phyloP scores from a whole-genome alignment of 352 stramenopile species.

The Phytopythium montanum region DNA sequence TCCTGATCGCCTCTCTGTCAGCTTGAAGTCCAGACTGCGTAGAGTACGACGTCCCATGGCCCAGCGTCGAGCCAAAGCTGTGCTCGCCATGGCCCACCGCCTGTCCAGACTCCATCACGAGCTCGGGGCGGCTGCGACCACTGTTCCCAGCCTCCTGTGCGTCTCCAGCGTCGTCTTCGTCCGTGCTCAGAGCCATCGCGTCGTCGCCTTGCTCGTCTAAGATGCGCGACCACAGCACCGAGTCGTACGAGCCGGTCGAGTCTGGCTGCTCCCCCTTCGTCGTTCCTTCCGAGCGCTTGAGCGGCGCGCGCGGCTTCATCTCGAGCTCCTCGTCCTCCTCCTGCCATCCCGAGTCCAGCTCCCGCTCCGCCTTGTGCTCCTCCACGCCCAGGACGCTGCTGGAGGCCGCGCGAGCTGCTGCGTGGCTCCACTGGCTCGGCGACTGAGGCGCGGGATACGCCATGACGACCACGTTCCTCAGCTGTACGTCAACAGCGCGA shows the following conservation, averaged over 20 bases:
- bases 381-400: background rate
- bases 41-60: background rate
- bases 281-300: background rate
- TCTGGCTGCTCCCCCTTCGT: conserved; percentile 1
- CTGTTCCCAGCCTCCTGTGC: background rate
- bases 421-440: background rate
- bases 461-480: background rate
- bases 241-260: conserved; percentile 18
- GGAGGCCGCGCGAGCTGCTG: background rate
- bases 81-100: background rate
- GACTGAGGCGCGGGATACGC: background rate
- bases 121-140: conserved; percentile 12
- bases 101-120: background rate
- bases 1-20: conserved; percentile 2
- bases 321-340: background rate
- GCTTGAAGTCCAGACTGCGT: background rate
- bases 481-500: background rate
- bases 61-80: background rate
- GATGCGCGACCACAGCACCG: conserved; percentile 29
- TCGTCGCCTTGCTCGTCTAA: conserved; percentile 29
- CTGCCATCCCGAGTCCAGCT: background rate
- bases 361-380: background rate
- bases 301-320: conserved; percentile 1
- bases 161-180: conserved; percentile 16
- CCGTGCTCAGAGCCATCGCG: conserved; percentile 17